phyloP scores from a whole-genome alignment of 768 basidiomycete genomes.

The Fistulinella prunicolor region DNA sequence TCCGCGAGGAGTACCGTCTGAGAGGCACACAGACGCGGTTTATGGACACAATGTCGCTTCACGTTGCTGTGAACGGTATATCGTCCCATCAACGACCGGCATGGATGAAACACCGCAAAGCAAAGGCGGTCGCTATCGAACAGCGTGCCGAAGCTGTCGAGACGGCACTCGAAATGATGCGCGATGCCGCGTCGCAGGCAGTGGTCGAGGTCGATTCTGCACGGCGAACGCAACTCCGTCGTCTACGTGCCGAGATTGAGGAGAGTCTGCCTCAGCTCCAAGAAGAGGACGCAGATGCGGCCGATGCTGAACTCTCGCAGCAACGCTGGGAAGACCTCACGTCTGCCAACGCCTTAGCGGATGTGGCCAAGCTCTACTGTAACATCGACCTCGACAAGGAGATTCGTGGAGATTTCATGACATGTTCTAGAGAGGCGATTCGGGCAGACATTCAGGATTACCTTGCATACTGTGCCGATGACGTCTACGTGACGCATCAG shows the following conservation, averaged over 20 bases:
- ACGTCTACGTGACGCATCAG: slow-evolving; percentile 80
- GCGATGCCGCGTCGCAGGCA: slow-evolving; percentile 36
- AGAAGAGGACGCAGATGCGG: slow-evolving; percentile 36
- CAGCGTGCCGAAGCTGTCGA: slow-evolving; percentile 63
- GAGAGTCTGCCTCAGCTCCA: slow-evolving; percentile 40
- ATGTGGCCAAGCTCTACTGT: slow-evolving; percentile 90
- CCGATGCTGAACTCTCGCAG: slow-evolving; percentile 40
- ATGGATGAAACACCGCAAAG: slow-evolving; percentile 85
- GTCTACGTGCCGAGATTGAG: slow-evolving; percentile 36
- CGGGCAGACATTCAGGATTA: slow-evolving; percentile 65
- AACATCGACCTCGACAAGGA: slow-evolving; percentile 76
- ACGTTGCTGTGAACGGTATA: slow-evolving; percentile 91
- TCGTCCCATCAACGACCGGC: slow-evolving; percentile 92
- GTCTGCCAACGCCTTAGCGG: slow-evolving; percentile 85
- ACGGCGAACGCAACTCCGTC: slow-evolving; percentile 39
- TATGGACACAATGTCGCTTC: slow-evolving; percentile 92
- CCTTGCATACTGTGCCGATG: slow-evolving; percentile 79
- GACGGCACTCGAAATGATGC: slow-evolving; percentile 53
- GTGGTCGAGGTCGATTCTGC: slow-evolving; percentile 39
- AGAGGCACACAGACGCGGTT: slow-evolving; percentile 69
- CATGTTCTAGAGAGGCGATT: slow-evolving; percentile 60
- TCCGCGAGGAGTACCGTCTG: slow-evolving; percentile 80
- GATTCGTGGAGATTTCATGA: slow-evolving; percentile 75
- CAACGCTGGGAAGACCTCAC: slow-evolving; percentile 93
- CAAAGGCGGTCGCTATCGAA: slow-evolving; percentile 52